Percentiles rank a stretch among this genome's conserved stretches.
These are phyloP conservation scores for Coemansia sp. DNA, from an alignment of 192 early-diverging fungal genomes.

Conservation along the genomic window DNA sequence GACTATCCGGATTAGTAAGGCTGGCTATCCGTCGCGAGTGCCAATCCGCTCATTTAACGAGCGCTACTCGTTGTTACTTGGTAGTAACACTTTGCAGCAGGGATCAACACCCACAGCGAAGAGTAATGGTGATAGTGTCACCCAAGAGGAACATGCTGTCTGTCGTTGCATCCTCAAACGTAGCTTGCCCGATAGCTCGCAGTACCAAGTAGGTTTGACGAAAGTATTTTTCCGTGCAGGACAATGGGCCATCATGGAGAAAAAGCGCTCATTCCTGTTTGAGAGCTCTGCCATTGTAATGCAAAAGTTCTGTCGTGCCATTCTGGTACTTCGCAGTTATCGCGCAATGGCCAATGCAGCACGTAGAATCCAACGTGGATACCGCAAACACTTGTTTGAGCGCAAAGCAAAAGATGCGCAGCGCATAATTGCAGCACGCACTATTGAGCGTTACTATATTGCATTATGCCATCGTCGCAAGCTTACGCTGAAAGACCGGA, in stretches of 20 bases:
- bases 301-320: constrained; percentile 73
- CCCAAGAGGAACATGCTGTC: constrained; percentile 58
- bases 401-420: constrained; percentile 8
- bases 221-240: constrained; percentile 99
- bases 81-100: not conserved
- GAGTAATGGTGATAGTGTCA: constrained; percentile 48
- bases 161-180: constrained; percentile 62
- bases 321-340: constrained; percentile 60
- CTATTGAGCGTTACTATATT: constrained; percentile 28
- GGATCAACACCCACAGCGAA: not conserved
- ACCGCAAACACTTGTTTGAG: constrained; percentile 22
- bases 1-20: constrained; percentile 97
- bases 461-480: not conserved
- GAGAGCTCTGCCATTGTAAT: constrained; percentile 73
- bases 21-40: constrained; percentile 92
- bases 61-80: constrained; percentile 56
- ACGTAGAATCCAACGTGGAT: constrained; percentile 27
- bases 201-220: constrained; percentile 91
- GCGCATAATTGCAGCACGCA: constrained; percentile 20
- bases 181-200: constrained; percentile 68
- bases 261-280: constrained; percentile 79
- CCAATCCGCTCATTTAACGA: constrained; percentile 90
- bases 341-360: constrained; percentile 44
- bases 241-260: constrained; percentile 70
- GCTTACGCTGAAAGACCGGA: not conserved